A percentile compares a stretch with the other conserved stretches of the same genome.
Conservation (phyloP, 2,329 filamentous ascomycete genomes). For the Sarocladium kiliense region DNA sequence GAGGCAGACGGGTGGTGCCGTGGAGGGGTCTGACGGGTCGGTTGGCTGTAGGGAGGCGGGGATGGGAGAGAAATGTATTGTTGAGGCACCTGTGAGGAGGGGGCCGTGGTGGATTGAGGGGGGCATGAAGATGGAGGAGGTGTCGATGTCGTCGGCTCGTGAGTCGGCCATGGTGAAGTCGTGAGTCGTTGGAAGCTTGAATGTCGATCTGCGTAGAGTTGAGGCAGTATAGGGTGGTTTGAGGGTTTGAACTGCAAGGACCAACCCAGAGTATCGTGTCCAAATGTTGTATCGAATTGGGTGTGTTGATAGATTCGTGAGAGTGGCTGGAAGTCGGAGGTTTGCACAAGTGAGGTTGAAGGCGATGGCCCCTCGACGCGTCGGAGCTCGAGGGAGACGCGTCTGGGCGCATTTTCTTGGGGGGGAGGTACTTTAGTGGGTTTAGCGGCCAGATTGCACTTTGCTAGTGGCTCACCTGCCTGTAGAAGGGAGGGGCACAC, state of each 20-base stretch:
- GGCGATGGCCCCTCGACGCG: conserved; percentile 18
- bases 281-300: not conserved
- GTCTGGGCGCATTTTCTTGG: conserved; percentile 8
- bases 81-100: conserved; percentile 61
- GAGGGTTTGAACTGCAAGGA: not conserved
- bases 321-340: not conserved
- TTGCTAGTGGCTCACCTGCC: not conserved
- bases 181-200: not conserved
- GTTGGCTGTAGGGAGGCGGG: conserved; percentile 54
- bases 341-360: not conserved
- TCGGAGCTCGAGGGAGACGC: conserved; percentile 15
- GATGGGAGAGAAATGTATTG: conserved; percentile 66
- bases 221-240: conserved; percentile 1
- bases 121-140: conserved; percentile 50
- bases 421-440: not conserved
- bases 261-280: not conserved
- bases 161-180: conserved; percentile 33
- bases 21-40: conserved; percentile 25
- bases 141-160: conserved; percentile 27
- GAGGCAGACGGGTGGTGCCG: conserved; percentile 56
- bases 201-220: not conserved
- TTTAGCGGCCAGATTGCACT: not conserved
- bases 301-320: not conserved
- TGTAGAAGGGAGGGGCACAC: too few relatives aligned
- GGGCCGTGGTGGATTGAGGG: conserved; percentile 58